A percentile compares a stretch with the other conserved stretches of the same genome.
These are phyloP conservation scores for Syzygium oleosum DNA, from an alignment of 345 rosid species.

Conservation along the genomic window DNA sequence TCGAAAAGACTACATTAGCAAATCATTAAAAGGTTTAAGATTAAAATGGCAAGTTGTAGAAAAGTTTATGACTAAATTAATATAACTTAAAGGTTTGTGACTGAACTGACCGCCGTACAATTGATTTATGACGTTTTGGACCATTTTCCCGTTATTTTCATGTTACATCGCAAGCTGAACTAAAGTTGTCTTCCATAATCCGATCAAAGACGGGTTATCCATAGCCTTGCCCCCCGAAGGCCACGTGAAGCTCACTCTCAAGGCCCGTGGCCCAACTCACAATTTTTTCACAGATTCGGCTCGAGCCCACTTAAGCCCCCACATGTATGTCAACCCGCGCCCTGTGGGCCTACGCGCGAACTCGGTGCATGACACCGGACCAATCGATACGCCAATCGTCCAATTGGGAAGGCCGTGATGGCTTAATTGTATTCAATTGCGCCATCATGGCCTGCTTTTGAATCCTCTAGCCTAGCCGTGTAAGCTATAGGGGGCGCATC, in stretches of 20 bases:
- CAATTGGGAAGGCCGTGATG: neutral
- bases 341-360: neutral
- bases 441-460: neutral
- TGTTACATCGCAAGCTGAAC: neutral
- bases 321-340: neutral
- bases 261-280: no score
- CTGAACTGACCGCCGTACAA: neutral
- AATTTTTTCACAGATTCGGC: neutral
- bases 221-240: neutral
- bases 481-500: neutral
- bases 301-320: neutral
- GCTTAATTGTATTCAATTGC: neutral
- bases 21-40: neutral
- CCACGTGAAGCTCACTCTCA: neutral
- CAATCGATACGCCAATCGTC: neutral
- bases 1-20: neutral
- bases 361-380: neutral
- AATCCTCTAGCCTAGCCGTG: neutral
- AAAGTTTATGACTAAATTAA: rapidly evolving
- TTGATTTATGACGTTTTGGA: neutral
- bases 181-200: neutral
- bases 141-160: neutral
- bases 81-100: neutral
- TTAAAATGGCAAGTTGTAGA: neutral
- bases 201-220: neutral